Conservation (phyloP, 1,284 basidiomycete genomes). For the Boletus albobrunnescens region DNA sequence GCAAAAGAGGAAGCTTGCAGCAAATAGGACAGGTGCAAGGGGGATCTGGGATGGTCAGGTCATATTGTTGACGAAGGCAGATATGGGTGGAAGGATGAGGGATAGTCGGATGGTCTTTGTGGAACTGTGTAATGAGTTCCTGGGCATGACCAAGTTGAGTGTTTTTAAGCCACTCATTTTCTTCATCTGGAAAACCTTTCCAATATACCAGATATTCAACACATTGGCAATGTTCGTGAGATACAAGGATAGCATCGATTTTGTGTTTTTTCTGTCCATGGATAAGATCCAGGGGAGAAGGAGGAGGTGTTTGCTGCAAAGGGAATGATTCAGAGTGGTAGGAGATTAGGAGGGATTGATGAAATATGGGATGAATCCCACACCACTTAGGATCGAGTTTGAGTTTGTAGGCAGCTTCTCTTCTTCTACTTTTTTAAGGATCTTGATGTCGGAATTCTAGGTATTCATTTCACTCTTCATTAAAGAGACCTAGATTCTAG, state of each 20-base stretch:
- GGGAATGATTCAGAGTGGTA: background rate
- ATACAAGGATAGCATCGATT: background rate
- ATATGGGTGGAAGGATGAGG: too few relatives aligned
- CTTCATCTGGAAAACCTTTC: background rate
- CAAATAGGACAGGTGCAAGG: too few relatives aligned
- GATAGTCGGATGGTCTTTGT: too few relatives aligned
- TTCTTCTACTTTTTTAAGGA: background rate
- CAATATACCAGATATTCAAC: background rate
- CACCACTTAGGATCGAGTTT: background rate
- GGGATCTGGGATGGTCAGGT: too few relatives aligned
- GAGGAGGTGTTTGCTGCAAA: background rate
- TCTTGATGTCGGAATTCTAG: too few relatives aligned
- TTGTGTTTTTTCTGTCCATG: background rate
- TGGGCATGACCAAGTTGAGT: too few relatives aligned
- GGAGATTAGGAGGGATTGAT: background rate
- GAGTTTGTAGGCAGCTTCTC: background rate
- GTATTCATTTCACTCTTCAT: too few relatives aligned
- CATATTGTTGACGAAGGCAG: too few relatives aligned
- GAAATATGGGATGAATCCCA: background rate
- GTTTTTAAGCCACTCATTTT: background rate
- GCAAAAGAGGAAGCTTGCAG: too few relatives aligned
- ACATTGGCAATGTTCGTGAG: fast-evolving
- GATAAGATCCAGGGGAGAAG: background rate
- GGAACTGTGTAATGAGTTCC: too few relatives aligned
- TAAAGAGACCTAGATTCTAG: too few relatives aligned